Evolutionary conservation across 352 stramenopile genomes (phyloP), one percentile per base, ranked within the genome.

Genomic region (Globisporangium cederbergense): DNA sequence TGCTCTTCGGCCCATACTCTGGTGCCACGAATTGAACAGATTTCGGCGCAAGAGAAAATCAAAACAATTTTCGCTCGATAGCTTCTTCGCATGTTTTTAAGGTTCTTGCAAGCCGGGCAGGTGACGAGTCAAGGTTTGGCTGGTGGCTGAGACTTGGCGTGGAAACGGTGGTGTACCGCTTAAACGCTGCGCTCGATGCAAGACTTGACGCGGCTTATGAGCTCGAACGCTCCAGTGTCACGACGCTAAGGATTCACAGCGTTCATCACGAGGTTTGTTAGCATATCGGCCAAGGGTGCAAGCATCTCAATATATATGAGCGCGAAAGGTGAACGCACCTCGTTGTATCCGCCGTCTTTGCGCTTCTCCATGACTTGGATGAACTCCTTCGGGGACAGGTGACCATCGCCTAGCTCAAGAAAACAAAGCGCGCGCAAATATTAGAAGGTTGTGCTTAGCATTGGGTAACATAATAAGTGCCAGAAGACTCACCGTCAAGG

Each of bases 361-460:
- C 87, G 83, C 62, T 89, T 92, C 53, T 92, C 75, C 87, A 96
- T 96, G 16, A 96, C 85, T 5, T 92, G 72, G 52, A 96, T 86
- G 62, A 96, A 94, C 56, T 96, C 87, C 22, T 79, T 90, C 7
- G 83, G 79, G 0, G 85, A 93, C 53, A 96, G 70, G 56, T 89
- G 71, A 16, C 85, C 85, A 54, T 96, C 87, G 4, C 76, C 86
- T 95, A 51, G 1, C 57, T 28, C 16, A 68, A 36, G 32, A 10
- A 42, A 25, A 22, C 10, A 25, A 5, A 34, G 38, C 11, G 38
- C 38, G 38, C 30, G 20, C 13, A 61, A 9, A 11, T 38, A 18
- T 25, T n/a, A 51, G 11, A 52, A 20, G 4, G n/a, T 42, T 7
- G 40, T 2, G 25, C 25, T 28, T 28, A 1, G 25, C 25, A 1